Evolutionary conservation across 805 yeast genomes (phyloP), one percentile per base, ranked within the genome.

Genomic region (Torulaspora microellipsoides): DNA sequence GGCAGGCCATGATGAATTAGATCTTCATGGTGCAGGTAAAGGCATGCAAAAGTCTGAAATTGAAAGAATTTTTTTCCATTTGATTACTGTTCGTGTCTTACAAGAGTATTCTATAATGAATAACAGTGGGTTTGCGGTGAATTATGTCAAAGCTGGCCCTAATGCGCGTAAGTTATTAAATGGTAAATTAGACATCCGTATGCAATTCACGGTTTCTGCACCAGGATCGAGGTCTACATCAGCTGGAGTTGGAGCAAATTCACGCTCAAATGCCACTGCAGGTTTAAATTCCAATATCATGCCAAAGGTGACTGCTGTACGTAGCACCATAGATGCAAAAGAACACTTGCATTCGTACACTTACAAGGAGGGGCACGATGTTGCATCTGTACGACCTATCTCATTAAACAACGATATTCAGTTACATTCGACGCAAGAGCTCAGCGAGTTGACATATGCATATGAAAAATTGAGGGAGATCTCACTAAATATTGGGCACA

Each of bases 11-110:
- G 79, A 83, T 54, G 54, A 54, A 14, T 70, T 72, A 34, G 72
- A 73, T n/a, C 75, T 66, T 35, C 89, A 85, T 59, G 96, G 96
- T 1, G 66, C 66, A 23, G 96, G 96, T 4, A 77, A 73, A 52
- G 69, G 65, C 7, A 58, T 82, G 52, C 76, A 77, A n/a, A 80
- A 80, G 49, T 76, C 80, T 2, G 87, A 83, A 29, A 72, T 86
- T 27, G 96, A 90, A 62, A 71, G 98, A 48, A 77, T 93, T 6
- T 84, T 90, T 49, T 89, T 87, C 60, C 83, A 83, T 51, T 66
- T 93, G 46, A 73, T 87, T 23, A 76, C 85, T 9, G 79, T 80
- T 44, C 76, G 78, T 17, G 73, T 81, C 11, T 62, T 93, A 29
- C 73, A 72, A 45, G 97, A 90, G 59, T 83, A 81, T 55, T 76